Evolutionary conservation across 192 early-diverging fungal genomes (phyloP), one percentile per base, ranked within the genome.

Genomic region (Entomortierella beljakovae): DNA sequence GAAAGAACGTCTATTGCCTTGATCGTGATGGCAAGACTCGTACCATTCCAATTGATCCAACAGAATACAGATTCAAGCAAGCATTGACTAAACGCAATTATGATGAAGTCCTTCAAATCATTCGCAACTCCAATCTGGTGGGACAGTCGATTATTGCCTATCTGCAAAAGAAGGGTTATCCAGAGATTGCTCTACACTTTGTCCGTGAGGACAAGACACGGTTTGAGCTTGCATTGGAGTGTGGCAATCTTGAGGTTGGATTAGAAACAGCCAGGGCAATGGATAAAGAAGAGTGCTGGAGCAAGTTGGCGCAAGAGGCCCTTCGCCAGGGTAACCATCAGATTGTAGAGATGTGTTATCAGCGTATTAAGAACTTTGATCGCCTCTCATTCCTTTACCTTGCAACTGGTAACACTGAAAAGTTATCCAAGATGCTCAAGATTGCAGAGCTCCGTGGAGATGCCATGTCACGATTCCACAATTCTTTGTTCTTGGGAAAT

Each of bases 71-170:
- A 5, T 99, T 99, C 92, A 99, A 99, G 84, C 84, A 97, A 51
- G 94, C 98, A 1, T 85, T 99, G 35, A 89, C 94, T 34, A 88
- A 92, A 64, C 88, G 91, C 48, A 95, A 99, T 82, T 98, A 98
- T 81, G 95, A 97, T 61, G 94, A 98, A 75, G 98, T 99, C 0
- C 86, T 99, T 54, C 90, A 94, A 70, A 96, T 99, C 64, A 98
- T 99, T 77, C 93, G 94, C 53, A 97, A 90, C 62, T 96, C 94
- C 8, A 98, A 98, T 82, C 83, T 99, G 49, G 95, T 98, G 9
- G 98, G 98, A 6, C 98, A 99, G 79, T 94, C 95, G 23, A 99
- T 99, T 81, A 99, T 99, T 83, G 96, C 97, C 1, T 99, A 99
- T 81, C 81, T 99, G 64, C 97, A 99, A 80, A 98, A 98, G 90